Conservation (phyloP, 1,284 basidiomycete species). For the Sporisorium scitamineum region DNA sequence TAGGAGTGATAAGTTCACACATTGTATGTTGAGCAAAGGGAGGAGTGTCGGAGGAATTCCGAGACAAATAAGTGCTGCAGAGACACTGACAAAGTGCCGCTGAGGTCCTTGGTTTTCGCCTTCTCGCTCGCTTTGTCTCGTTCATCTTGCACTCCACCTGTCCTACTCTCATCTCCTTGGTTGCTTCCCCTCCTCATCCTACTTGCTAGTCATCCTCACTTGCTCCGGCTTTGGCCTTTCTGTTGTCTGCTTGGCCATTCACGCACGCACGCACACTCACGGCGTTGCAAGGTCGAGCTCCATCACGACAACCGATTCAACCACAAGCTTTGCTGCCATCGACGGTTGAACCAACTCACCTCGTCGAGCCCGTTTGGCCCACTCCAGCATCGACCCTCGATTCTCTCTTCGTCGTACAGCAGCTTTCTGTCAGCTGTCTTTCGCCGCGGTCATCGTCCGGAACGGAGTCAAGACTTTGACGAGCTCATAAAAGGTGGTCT, state of each 20-base stretch:
- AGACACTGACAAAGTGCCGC: too few species aligned
- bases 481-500: conserved; percentile 7
- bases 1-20: too few species aligned
- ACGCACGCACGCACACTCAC: conserved; percentile 1
- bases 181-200: background rate
- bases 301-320: conserved; percentile 21
- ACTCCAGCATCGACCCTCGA: conserved; percentile 3
- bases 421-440: background rate
- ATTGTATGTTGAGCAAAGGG: background rate
- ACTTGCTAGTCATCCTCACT: conserved; percentile 11
- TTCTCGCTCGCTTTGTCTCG: background rate
- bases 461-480: background rate
- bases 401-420: background rate
- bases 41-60: background rate
- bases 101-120: background rate
- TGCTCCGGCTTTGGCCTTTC: background rate
- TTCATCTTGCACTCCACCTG: background rate
- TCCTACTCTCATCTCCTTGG: background rate
- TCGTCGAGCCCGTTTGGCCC: background rate
- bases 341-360: conserved; percentile 4
- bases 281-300: conserved; percentile 25
- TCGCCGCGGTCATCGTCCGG: conserved; percentile 3
- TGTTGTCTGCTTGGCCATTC: conserved; percentile 15
- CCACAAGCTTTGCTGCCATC: conserved; percentile 15
- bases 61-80: background rate